Percentiles rank a stretch among this genome's conserved stretches.
Evolutionary conservation across 2,329 filamentous ascomycete species (phyloP).

Genomic region (Penicillium concentricum): DNA sequence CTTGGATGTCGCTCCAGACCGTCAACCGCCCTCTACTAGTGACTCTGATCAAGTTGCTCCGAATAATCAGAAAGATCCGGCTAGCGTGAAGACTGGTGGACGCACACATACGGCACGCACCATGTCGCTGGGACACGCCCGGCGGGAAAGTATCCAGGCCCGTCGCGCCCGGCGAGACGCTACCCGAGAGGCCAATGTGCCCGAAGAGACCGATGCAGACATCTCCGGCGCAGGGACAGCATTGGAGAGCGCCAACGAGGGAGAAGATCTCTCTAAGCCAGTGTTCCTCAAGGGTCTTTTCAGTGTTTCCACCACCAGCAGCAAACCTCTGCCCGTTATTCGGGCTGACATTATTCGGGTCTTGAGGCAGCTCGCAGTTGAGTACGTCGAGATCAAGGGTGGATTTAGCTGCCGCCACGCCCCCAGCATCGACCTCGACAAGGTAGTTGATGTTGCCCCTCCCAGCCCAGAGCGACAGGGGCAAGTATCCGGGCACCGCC

Average conservation of each 20-base stretch:
- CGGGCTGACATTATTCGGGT: constrained; percentile 88
- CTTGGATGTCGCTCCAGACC: constrained; percentile 51
- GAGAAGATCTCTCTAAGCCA: constrained; percentile 78
- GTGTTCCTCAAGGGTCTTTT: constrained; percentile 96
- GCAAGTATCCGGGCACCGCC: constrained; percentile 56
- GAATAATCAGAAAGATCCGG: constrained; percentile 46
- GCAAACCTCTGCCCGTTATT: constrained; percentile 82
- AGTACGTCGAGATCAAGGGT: constrained; percentile 87
- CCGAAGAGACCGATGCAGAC: constrained; percentile 87
- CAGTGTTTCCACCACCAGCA: constrained; percentile 94
- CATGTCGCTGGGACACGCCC: constrained; percentile 84
- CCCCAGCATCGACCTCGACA: constrained; percentile 85
- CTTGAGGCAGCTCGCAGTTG: constrained; percentile 81
- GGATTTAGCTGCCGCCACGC: constrained; percentile 87
- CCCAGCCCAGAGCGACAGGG: constrained; percentile 56
- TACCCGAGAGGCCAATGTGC: constrained; percentile 71
- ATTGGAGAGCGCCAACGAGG: constrained; percentile 51
- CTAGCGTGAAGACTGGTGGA: constrained; percentile 49
- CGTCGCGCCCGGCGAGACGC: constrained; percentile 73
- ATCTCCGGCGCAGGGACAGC: constrained; percentile 57
- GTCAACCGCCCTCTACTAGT: constrained; percentile 71
- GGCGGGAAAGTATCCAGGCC: constrained; percentile 88
- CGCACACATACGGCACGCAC: constrained; percentile 69
- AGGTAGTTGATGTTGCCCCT: constrained; percentile 61
- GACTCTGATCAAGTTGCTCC: constrained; percentile 73